Conservation (phyloP, 495 filamentous ascomycete genomes). For the Alectoria sarmentosa region DNA sequence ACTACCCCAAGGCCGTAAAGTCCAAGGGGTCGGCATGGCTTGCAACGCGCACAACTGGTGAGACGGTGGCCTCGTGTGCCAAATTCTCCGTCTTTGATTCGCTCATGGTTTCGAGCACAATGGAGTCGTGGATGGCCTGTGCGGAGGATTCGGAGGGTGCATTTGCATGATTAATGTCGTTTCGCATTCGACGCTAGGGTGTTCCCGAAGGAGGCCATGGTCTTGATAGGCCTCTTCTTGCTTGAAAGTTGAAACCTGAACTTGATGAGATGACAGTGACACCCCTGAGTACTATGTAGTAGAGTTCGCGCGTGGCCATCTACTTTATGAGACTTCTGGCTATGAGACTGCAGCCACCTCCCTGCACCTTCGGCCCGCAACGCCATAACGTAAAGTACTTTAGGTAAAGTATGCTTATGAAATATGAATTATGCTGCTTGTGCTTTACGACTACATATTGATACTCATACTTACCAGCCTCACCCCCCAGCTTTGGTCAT, state of each 20-base stretch:
- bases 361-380: not conserved
- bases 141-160: not conserved
- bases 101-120: not conserved
- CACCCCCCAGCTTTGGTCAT: not conserved
- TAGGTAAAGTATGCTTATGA: too few relatives aligned
- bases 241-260: too few relatives aligned
- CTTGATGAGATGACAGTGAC: too few relatives aligned
- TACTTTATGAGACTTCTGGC: not conserved
- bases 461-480: too few relatives aligned
- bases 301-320: not conserved
- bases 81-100: not conserved
- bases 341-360: not conserved
- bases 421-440: too few relatives aligned
- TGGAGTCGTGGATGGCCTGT: not conserved
- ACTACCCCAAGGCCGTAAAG: not conserved
- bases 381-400: not conserved
- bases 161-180: not conserved
- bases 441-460: too few relatives aligned
- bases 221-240: not conserved
- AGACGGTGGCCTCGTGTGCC: not conserved
- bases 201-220: not conserved
- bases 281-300: not conserved
- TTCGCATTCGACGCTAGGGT: slow-evolving; percentile 3
- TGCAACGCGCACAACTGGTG: not conserved
- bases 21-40: not conserved